Evolutionary conservation across 2,329 filamentous ascomycete genomes (phyloP).

Genomic region (Scedosporium boydii): DNA sequence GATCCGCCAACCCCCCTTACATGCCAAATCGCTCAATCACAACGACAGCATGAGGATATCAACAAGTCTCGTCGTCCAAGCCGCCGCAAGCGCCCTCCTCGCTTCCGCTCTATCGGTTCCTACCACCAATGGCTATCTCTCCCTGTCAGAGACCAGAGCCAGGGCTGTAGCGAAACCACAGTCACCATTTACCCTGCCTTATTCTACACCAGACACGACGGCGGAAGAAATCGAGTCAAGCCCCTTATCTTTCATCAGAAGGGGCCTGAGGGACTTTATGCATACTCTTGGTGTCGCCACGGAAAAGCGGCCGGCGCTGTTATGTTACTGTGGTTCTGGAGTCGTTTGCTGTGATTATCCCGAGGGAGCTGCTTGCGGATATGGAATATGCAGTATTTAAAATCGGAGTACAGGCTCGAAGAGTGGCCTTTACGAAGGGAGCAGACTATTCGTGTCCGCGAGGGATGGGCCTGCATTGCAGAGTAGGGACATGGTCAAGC

Average conservation of each 20-base stretch:
- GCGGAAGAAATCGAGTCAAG: too few species aligned
- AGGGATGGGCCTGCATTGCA: too few species aligned
- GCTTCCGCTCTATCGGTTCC: neutral
- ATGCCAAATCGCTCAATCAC: neutral
- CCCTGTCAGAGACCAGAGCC: neutral
- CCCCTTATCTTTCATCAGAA: too few species aligned
- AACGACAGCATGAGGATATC: neutral
- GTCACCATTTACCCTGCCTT: too few species aligned
- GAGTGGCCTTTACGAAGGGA: too few species aligned
- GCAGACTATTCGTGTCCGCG: too few species aligned
- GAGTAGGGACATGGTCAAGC: neutral
- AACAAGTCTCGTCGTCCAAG: neutral
- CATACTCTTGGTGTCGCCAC: neutral
- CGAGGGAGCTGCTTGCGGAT: neutral
- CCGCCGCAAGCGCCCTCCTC: neutral
- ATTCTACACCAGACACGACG: too few species aligned
- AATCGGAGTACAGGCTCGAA: neutral
- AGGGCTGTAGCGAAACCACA: neutral
- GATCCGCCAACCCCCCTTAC: neutral
- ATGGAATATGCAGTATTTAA: neutral
- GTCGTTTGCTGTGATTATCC: neutral
- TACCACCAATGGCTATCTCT: neutral
- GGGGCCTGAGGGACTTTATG: neutral
- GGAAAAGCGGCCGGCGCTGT: neutral
- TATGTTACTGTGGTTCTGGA: neutral